phyloP scores from a whole-genome alignment of 2,329 filamentous ascomycete species.

The Cladosporium sp. region DNA sequence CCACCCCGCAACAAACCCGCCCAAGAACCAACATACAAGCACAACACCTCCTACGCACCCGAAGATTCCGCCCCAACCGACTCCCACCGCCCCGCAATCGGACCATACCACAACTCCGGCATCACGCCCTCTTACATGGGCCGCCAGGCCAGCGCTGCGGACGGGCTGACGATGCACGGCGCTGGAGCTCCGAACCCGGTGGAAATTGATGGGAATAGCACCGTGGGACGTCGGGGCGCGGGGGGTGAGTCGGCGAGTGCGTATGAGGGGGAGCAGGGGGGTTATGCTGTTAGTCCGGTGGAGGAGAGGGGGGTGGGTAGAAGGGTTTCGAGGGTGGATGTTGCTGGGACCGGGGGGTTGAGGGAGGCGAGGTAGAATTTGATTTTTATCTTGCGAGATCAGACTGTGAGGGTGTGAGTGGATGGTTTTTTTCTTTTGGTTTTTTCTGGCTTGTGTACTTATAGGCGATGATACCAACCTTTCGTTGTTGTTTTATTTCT shows the following conservation, averaged over 20 bases:
- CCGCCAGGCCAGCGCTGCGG: constrained; percentile 39
- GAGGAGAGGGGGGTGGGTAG: constrained; percentile 3
- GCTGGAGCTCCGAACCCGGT: constrained; percentile 17
- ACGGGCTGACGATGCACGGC: constrained; percentile 45
- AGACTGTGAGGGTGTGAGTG: background rate
- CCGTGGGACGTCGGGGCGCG: constrained; percentile 14
- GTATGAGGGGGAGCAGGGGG: background rate
- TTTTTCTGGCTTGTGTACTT: background rate
- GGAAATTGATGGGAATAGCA: constrained; percentile 19
- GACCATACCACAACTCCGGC: constrained; percentile 28
- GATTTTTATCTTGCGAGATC: too few species aligned
- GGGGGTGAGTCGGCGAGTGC: background rate
- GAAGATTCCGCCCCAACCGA: background rate
- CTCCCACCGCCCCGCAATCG: constrained; percentile 20
- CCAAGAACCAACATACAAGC: constrained; percentile 5
- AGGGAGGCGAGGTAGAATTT: constrained; percentile 1
- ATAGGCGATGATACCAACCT: background rate
- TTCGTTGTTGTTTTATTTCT: background rate
- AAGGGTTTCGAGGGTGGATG: constrained; percentile 13
- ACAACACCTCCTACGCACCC: background rate
- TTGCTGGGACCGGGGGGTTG: constrained; percentile 14
- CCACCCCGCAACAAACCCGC: too few species aligned
- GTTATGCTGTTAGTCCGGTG: background rate
- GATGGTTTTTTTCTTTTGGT: background rate
- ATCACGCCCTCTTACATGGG: constrained; percentile 40